phyloP scores from a whole-genome alignment of 1,284 basidiomycete genomes.

The Waitea zeae region DNA sequence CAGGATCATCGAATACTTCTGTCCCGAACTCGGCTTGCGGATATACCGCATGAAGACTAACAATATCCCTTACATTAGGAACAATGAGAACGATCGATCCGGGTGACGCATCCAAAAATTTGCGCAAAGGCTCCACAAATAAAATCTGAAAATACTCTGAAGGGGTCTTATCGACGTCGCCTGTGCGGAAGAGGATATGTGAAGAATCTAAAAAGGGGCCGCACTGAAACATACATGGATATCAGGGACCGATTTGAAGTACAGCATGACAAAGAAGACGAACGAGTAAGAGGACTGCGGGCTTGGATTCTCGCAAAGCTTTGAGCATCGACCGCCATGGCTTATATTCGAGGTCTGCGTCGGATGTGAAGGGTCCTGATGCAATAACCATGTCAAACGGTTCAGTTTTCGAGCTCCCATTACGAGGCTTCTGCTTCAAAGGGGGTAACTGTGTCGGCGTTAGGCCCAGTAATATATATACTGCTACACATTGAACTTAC shows the following conservation, averaged over 20 bases:
- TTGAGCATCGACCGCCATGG: slow-evolving; percentile 50
- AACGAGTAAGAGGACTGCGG: slow-evolving; percentile 70
- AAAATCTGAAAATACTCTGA: slow-evolving; percentile 51
- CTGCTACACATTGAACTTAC: no score
- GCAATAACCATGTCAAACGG: slow-evolving; percentile 55
- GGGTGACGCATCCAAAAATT: slow-evolving; percentile 45
- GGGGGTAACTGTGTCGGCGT: no score
- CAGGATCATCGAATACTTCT: slow-evolving; percentile 26
- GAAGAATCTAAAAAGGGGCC: slow-evolving; percentile 79
- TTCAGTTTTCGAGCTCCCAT: no score
- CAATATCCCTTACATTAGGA: slow-evolving; percentile 70
- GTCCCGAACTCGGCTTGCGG: slow-evolving; percentile 66
- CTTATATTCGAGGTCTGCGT: slow-evolving; percentile 60
- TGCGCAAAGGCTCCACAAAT: slow-evolving; percentile 41
- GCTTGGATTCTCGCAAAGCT: slow-evolving; percentile 39
- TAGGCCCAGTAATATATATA: no score
- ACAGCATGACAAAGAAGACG: slow-evolving; percentile 10
- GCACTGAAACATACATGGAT: slow-evolving; percentile 33
- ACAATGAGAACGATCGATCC: slow-evolving; percentile 61
- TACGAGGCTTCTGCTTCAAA: no score
- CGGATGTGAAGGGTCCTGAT: slow-evolving; percentile 71
- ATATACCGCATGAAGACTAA: slow-evolving; percentile 69
- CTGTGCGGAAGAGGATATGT: slow-evolving; percentile 59
- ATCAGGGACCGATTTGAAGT: not conserved
- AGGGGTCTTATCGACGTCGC: slow-evolving; percentile 53